Conservation (phyloP, 495 filamentous ascomycete genomes). For the Penicillium riverlandense region DNA sequence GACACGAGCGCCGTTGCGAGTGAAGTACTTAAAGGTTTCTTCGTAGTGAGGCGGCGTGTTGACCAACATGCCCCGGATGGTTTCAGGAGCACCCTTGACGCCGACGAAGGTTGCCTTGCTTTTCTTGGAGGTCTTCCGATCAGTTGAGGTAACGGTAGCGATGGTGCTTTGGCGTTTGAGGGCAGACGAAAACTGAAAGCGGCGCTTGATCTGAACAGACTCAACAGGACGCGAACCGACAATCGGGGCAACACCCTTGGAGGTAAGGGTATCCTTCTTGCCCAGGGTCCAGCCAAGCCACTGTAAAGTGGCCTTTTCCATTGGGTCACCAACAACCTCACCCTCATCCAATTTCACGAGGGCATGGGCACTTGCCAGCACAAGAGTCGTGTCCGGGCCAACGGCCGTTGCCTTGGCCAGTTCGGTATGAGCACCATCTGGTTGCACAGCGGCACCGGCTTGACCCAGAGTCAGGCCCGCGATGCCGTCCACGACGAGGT, state of each 20-base stretch:
- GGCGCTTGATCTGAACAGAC: slow-evolving; percentile 83
- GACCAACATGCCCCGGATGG: slow-evolving; percentile 85
- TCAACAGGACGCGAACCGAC: slow-evolving; percentile 41
- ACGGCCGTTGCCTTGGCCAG: slow-evolving; percentile 58
- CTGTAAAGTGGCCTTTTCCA: slow-evolving; percentile 92
- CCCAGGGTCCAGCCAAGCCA: slow-evolving; percentile 89
- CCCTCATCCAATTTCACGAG: slow-evolving; percentile 95
- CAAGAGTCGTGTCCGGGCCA: slow-evolving; percentile 77
- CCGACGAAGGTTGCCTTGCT: slow-evolving; percentile 76
- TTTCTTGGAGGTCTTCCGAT: slow-evolving; percentile 64
- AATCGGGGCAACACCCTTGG: slow-evolving; percentile 39
- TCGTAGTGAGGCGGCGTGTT: slow-evolving; percentile 83
- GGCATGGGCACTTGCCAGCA: slow-evolving; percentile 91
- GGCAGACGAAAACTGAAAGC: slow-evolving; percentile 97
- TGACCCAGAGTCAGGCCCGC: slow-evolving; percentile 75
- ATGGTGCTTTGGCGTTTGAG: slow-evolving; percentile 95
- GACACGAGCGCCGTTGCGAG: slow-evolving; percentile 87
- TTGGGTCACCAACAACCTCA: slow-evolving; percentile 94
- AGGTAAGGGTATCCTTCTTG: slow-evolving; percentile 69
- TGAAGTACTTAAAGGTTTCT: slow-evolving; percentile 97
- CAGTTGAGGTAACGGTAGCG: slow-evolving; percentile 63
- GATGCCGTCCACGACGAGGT: slow-evolving; percentile 95
- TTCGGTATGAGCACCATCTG: slow-evolving; percentile 70
- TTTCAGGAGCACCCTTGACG: slow-evolving; percentile 97
- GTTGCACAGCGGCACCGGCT: slow-evolving; percentile 57